Conservation (phyloP, 2,329 filamentous ascomycete species). For the Penicillium sp. region DNA sequence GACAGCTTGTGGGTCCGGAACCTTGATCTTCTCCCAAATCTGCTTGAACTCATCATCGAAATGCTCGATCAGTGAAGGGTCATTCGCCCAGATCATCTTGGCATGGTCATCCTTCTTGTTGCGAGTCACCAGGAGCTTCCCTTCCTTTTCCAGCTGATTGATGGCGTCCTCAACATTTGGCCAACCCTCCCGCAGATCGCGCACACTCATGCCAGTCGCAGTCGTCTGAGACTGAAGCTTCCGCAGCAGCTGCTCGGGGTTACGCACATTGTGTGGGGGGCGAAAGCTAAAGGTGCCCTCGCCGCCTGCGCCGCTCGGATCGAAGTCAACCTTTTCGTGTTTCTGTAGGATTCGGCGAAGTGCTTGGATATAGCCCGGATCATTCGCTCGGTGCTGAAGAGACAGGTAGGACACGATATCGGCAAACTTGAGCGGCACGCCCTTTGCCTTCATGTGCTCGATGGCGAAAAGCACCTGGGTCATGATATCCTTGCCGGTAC, state of each 20-base stretch:
- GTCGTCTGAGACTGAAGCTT: conserved; percentile 78
- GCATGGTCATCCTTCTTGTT: conserved; percentile 90
- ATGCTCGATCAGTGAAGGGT: conserved; percentile 66
- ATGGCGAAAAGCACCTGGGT: conserved; percentile 86
- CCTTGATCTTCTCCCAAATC: conserved; percentile 75
- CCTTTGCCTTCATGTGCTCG: conserved; percentile 70
- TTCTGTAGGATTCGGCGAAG: conserved; percentile 65
- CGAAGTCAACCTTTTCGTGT: conserved; percentile 59
- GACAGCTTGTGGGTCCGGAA: conserved; percentile 72
- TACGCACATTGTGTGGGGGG: conserved; percentile 77
- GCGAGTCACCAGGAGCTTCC: conserved; percentile 77
- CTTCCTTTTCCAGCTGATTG: conserved; percentile 68
- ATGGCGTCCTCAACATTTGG: conserved; percentile 75
- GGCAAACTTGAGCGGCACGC: conserved; percentile 62
- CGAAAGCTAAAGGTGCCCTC: conserved; percentile 75
- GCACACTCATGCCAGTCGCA: conserved; percentile 74
- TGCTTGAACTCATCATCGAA: conserved; percentile 78
- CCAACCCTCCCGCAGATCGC: conserved; percentile 96
- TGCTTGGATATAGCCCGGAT: conserved; percentile 54
- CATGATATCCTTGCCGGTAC: conserved; percentile 73
- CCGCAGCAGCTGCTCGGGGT: conserved; percentile 69
- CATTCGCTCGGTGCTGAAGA: conserved; percentile 59
- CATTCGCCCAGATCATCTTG: conserved; percentile 83
- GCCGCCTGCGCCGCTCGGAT: conserved; percentile 59
- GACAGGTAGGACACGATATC: conserved; percentile 79